Base-by-base conservation (phyloP, 768 basidiomycete genomes). In the Tylopilus vinaceipallidus region DNA sequence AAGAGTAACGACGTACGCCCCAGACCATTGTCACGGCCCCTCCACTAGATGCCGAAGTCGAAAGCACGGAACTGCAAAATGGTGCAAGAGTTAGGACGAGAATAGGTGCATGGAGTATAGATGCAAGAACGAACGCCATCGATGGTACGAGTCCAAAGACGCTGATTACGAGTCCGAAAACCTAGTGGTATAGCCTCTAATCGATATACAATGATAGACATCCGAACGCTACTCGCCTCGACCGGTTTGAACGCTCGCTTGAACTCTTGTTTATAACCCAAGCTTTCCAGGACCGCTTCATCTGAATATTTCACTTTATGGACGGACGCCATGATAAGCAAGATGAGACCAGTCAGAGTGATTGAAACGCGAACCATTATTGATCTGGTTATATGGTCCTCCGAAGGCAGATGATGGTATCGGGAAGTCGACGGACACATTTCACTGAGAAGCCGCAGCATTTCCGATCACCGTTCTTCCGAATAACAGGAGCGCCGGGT, bases 81-180 rank as follows among this genome's bases (percentile, higher is more conserved):
- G 12, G 14, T 6, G 19, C 13, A 36, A 24, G 19, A 24, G 36
- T 17, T 39, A 26, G 37, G 37, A 42, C 6, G 6, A 29, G 6
- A 6, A 35, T n/a, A n/a, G n/a, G n/a, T n/a, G n/a, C n/a, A 7
- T 16, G n/a, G 14, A 14, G 50, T 34, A 55, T 57, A 37, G 56
- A 64, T 22, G 33, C 47, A 2, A 59, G 50, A 26, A 68, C 75
- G 11, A 49, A 80, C 63, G 83, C 77, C 35, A 86, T 83, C 0
- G 84, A 77, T 17, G 77, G 83, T 1, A 84, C 75, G 14, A 86
- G 58, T 0, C 85, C 84, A 44, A 85, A 82, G 50, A 86, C 81
- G 6, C 80, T 82, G 63, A 87, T 86, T 0, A 79, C 79, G 19
- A 86, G 71, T 2, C 85, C 84, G 52, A 86, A 86, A 10, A 84